Conservation (phyloP, 257 asterid genomes). For the Jacaranda mimosifolia region DNA sequence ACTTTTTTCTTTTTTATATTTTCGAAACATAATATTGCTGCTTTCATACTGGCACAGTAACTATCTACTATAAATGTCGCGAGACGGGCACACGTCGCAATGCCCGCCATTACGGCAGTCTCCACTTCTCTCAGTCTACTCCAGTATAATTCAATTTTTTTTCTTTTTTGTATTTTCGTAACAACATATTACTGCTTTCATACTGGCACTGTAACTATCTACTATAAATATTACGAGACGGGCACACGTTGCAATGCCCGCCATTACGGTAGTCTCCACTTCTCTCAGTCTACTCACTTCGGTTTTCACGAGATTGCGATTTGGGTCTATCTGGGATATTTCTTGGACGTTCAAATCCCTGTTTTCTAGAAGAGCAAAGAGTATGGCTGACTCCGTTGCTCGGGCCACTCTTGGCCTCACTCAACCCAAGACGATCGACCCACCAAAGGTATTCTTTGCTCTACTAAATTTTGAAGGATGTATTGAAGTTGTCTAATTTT, state of each 20-base stretch:
- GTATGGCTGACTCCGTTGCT: conserved; percentile 65
- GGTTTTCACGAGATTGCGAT: conserved; percentile 41
- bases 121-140: too few species aligned
- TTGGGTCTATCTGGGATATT: conserved; percentile 30
- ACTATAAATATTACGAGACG: conserved; percentile 30
- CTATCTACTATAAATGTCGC: too few species aligned
- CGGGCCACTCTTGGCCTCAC: conserved; percentile 76
- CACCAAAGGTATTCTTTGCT: conserved; percentile 48
- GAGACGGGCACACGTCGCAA: too few species aligned
- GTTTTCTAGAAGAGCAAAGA: conserved; percentile 40
- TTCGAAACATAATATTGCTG: too few species aligned
- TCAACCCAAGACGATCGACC: conserved; percentile 50
- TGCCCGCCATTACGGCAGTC: too few species aligned
- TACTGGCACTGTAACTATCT: too few species aligned
- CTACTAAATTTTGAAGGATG: neutral
- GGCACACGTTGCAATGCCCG: conserved; percentile 50
- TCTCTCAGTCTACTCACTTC: conserved; percentile 37
- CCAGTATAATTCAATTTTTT: too few species aligned
- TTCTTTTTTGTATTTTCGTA: too few species aligned
- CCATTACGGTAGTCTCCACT: conserved; percentile 48
- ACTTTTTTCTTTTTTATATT: too few species aligned
- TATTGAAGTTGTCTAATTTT: neutral
- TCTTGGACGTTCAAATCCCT: conserved; percentile 27
- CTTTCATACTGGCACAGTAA: too few species aligned
- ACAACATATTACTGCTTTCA: too few species aligned